Conservation (phyloP, 148 eudicot species). For the Fagopyrum homotropicum region DNA sequence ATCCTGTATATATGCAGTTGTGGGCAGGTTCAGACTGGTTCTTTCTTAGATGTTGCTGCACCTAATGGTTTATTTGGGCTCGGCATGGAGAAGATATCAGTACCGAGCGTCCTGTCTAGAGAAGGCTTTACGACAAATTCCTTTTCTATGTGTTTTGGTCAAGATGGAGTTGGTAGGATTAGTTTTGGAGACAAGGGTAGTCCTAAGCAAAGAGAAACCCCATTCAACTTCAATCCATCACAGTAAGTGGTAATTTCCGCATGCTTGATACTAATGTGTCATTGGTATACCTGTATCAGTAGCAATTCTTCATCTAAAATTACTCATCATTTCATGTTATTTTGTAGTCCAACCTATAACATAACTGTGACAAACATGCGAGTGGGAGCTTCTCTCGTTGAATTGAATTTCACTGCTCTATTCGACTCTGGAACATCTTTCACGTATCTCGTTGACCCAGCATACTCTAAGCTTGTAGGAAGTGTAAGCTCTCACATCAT, state of each 20-base stretch:
- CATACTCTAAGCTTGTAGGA: constrained; percentile 44
- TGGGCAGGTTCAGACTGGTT: constrained; percentile 94
- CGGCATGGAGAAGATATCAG: constrained; percentile 85
- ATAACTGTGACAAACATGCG: constrained; percentile 59
- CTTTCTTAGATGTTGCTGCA: constrained; percentile 86
- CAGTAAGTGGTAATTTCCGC: constrained; percentile 69
- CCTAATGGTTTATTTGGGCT: constrained; percentile 97
- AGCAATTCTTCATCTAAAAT: not conserved
- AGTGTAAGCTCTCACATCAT: constrained; percentile 31
- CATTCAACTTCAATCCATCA: constrained; percentile 56
- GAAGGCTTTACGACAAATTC: constrained; percentile 77
- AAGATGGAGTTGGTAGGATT: constrained; percentile 84
- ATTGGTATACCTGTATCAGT: not conserved
- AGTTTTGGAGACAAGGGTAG: constrained; percentile 89
- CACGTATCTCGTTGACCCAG: constrained; percentile 68
- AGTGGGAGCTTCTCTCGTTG: constrained; percentile 49
- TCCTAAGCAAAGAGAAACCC: constrained; percentile 63
- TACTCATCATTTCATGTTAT: constrained; percentile 7
- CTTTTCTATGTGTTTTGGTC: constrained; percentile 94
- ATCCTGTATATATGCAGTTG: constrained; percentile 46
- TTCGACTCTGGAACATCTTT: constrained; percentile 94
- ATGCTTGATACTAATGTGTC: constrained; percentile 20
- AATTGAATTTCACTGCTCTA: constrained; percentile 58
- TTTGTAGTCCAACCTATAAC: constrained; percentile 75
- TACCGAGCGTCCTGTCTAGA: constrained; percentile 71